Evolutionary conservation across 192 early-diverging fungal genomes (phyloP), one percentile per base, ranked within the genome.

Genomic region (Anaeromyces robustus): DNA sequence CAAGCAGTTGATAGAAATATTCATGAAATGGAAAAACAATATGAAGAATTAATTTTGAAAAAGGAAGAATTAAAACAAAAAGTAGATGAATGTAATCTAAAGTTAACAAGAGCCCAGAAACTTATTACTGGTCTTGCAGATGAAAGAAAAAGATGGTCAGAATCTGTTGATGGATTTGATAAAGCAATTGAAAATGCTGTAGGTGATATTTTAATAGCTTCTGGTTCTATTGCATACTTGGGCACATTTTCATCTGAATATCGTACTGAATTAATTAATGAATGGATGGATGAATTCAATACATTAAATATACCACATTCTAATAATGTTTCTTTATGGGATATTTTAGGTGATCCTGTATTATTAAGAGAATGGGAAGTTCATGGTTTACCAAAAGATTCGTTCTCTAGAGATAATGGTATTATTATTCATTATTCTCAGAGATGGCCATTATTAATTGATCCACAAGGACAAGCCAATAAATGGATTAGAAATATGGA

Each of bases 401-500:
- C 78, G 41, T 91, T 91, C 83, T 91, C 90, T 0, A 81, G 82
- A 29, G 90, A 91, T 80, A 91, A 91, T 77, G 90, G 90, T n/a
- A 91, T 91, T 77, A 90, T 91, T 31, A 78, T 89, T 11, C 83
- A 85, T 14, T 86, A 87, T 41, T 85, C 90, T 2, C 84, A 89
- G 19, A 84, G 90, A 29, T 91, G 90, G 90, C 90, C 90, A n/a
- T 80, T 91, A 14, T 89, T 90, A 80, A 88, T 90, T 77, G 89
- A 90, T 82, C 89, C 89, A 14, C 89, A 91, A 80, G 90, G 90
- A 22, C 90, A 91, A 81, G 90, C 90, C 32, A 91, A 91, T 84
- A 91, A 91, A 77, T 91, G 90, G 90, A 84, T 91, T 77, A 91
- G 89, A 79, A 91, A 90, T 82, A 90, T 90, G 89, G 89, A 91